phyloP scores from a whole-genome alignment of 768 basidiomycete species.

The Rhodotorula kratochvilovae region DNA sequence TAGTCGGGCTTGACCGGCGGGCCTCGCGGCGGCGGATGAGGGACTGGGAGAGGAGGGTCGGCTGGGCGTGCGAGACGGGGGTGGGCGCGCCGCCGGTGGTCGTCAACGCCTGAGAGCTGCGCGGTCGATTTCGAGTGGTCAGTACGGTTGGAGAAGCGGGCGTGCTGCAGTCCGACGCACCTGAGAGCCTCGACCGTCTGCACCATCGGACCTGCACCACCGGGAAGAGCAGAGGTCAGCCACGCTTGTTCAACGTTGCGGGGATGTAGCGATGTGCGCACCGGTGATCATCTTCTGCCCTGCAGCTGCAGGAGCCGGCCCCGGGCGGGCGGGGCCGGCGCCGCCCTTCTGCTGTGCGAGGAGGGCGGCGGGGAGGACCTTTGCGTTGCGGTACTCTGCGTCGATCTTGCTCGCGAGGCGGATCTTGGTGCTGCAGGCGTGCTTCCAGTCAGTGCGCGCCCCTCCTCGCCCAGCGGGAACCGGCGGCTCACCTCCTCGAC shows the following conservation, averaged over 20 bases:
- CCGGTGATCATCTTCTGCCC: constrained; percentile 36
- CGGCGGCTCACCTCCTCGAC: constrained; percentile 11
- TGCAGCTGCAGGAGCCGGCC: constrained; percentile 13
- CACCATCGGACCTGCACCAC: constrained; percentile 27
- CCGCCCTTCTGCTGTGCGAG: constrained; percentile 74
- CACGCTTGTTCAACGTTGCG: background rate
- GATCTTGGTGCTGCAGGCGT: constrained; percentile 24
- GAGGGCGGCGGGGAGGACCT: constrained; percentile 74
- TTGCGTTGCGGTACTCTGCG: constrained; percentile 82
- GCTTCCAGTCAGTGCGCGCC: background rate
- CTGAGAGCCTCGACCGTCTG: constrained; percentile 29
- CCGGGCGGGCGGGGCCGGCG: constrained; percentile 66
- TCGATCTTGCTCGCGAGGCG: constrained; percentile 77
- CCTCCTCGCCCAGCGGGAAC: no score
- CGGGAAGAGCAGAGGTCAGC: background rate
- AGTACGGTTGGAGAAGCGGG: background rate
- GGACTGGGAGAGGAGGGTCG: constrained; percentile 68
- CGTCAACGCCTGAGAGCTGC: constrained; percentile 34
- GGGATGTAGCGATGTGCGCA: constrained; percentile 47
- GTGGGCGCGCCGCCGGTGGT: constrained; percentile 4
- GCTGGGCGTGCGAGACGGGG: constrained; percentile 37
- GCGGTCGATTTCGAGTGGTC: background rate
- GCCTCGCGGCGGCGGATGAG: constrained; percentile 88
- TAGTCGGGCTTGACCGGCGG: constrained; percentile 88
- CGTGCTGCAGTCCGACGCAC: background rate